Evolutionary conservation across 768 basidiomycete species (phyloP).

Genomic region (Psilocybe cyanescens): DNA sequence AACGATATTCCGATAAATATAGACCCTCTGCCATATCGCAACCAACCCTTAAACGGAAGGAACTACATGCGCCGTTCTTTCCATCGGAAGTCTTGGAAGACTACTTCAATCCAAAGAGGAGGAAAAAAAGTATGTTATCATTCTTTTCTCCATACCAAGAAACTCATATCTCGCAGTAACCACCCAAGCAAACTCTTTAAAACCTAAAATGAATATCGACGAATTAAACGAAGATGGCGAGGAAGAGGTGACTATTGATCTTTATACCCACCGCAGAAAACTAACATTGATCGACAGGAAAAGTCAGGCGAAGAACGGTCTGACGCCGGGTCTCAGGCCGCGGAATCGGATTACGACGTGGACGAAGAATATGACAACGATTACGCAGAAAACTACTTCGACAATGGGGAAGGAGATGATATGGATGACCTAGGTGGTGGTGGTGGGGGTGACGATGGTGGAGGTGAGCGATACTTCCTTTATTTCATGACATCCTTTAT

Average conservation of each 20-base stretch:
- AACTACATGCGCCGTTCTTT: conserved; percentile 78
- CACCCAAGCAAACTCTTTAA: conserved; percentile 21
- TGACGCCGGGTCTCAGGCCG: conserved; percentile 66
- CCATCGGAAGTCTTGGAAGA: conserved; percentile 75
- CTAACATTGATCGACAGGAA: conserved; percentile 42
- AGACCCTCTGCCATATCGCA: conserved; percentile 61
- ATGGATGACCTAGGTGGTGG: conserved; percentile 77
- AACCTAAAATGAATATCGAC: conserved; percentile 63
- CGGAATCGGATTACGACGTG: conserved; percentile 79
- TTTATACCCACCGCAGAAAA: not conserved
- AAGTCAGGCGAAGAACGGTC: conserved; percentile 75
- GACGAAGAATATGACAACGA: conserved; percentile 93
- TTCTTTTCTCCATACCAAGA: not conserved
- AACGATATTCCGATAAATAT: conserved; percentile 87
- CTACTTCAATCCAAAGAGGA: conserved; percentile 79
- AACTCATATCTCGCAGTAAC: conserved; percentile 10
- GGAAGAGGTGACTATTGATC: conserved; percentile 44
- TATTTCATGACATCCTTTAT: not conserved
- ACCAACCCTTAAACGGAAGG: conserved; percentile 69
- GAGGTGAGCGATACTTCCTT: conserved; percentile 25
- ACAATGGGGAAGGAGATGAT: conserved; percentile 86
- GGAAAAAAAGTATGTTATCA: conserved; percentile 46
- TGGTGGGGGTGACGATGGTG: conserved; percentile 69
- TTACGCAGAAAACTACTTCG: conserved; percentile 90
- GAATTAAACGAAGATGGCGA: conserved; percentile 70